Base-by-base conservation (phyloP, 257 asterid genomes). In the Osmanthus fragrans region DNA sequence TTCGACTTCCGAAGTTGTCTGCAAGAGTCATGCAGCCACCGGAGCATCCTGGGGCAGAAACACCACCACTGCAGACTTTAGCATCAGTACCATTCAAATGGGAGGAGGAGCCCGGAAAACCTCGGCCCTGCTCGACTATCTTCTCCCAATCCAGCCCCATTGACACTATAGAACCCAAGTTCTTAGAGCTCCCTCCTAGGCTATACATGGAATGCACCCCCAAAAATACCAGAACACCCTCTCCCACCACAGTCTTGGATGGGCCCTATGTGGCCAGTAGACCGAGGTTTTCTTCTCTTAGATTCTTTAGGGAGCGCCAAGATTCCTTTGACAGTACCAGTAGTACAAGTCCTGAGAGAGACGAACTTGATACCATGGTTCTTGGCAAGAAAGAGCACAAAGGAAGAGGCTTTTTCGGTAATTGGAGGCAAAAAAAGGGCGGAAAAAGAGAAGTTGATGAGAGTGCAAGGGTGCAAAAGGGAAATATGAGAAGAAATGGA, bases 31-130 rank as follows among this genome's bases (percentile, higher is more conserved):
- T 11, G 66, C 79, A 58, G 2, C 88, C 97, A 3, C 90, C 96
- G 5, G 86, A 88, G 37, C 91, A 79, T 68, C 78, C 86, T n/a
- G 87, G 89, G 0, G 76, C 69, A 74, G 85, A 82, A 12, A 86
- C 97, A 3, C 95, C 94, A 19, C 97, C 96, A 0, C 73, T 87
- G 6, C 89, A 75, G 75, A 74, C 87, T 63, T 71, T 77, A 27
- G 92, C 89, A 5, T 84, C 98, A 1, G 82, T 93, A 34, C 98
- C 98, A 8, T 93, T 93, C 84, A 83, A 81, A 70, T 93, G 98
- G 98, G 98, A 93, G 67, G 91, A 90, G 70, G 76, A 84, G 36
- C 98, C 98, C 13, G 98, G 97, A 0, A 93, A 89, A 80, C 97
- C 97, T 45, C 85, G 91, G 37, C 94, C 86, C 32, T 84, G 88